Evolutionary conservation across 257 asterid species (phyloP), one percentile per base, ranked within the genome.

Genomic region (Phtheirospermum japonicum): DNA sequence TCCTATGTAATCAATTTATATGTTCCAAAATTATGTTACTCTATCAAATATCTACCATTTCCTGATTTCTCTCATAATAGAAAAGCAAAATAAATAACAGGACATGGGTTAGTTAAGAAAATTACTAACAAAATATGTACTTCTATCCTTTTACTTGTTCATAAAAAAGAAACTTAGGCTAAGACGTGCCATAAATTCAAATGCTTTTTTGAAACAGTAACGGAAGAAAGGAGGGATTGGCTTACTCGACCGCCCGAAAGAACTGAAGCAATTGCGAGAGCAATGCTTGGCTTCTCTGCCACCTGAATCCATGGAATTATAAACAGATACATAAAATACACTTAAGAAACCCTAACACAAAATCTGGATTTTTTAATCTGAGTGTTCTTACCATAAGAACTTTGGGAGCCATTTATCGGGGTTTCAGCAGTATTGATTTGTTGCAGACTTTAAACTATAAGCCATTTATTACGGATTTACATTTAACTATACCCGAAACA

Each of bases 221-320:
- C 20, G 20, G 14, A 54, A 42, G 28, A 50, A 6, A 50, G 34
- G 28, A 50, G 43, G 58, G 39, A 46, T 20, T 28, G 7, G 16
- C 84, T 61, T 81, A 85, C 97, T 69, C 91, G 88, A 56, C 88
- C 94, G 61, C 80, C 78, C 42, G 97, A 84, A 60, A 89, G 83
- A 54, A 74, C 88, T 33, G 95, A 59, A 56, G 97, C 97, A 63
- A 89, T 83, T 61, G 97, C 81, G 10, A 84, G 81, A 65, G 95
- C 97, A 69, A 89, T 89, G 73, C 97, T 89, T 34, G 97, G 97
- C 79, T 89, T 89, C 79, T 89, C 97, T 7, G 97, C 97, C 4
- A 87, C 95, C 97, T 87, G 79, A 70, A 65, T 31, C 57, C 55
- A 56, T 37, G 3, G 4, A 57, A 49, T 19, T 12, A 18, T 37